Percentiles rank a stretch among this genome's conserved stretches.
Conservation (phyloP, 345 rosid species). For the Excoecaria cochinchinensis region DNA sequence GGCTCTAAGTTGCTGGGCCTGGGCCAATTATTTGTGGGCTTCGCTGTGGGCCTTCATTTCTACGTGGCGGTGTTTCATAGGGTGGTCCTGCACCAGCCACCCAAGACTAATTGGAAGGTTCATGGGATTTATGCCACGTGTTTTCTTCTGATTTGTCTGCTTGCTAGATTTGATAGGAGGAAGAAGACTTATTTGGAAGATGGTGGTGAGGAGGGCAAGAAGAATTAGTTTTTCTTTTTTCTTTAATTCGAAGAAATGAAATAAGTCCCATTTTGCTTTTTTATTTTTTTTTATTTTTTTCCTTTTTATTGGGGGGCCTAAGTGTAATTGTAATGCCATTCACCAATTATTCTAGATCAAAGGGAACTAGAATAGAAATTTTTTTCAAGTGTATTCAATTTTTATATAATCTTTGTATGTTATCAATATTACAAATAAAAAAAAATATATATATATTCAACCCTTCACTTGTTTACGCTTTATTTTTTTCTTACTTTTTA, state of each 20-base stretch:
- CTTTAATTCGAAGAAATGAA: neutral
- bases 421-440: neutral
- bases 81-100: constrained; percentile 75
- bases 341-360: neutral
- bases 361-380: neutral
- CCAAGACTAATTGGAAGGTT: constrained; percentile 86
- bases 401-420: neutral
- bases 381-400: constrained; percentile 5
- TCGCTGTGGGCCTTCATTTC: constrained; percentile 78
- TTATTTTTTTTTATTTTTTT: neutral
- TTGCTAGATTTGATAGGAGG: constrained; percentile 67
- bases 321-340: neutral
- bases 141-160: constrained; percentile 66
- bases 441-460: neutral
- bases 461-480: neutral
- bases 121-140: constrained; percentile 93
- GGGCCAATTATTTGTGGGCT: constrained; percentile 70
- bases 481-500: neutral
- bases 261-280: neutral
- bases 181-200: constrained; percentile 91
- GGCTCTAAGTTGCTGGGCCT: constrained; percentile 62
- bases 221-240: constrained; percentile 40
- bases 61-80: constrained; percentile 90
- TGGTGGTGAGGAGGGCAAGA: constrained; percentile 95
- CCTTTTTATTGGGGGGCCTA: neutral